Evolutionary conservation across 345 rosid genomes (phyloP).

Genomic region (Populus pruinosa): DNA sequence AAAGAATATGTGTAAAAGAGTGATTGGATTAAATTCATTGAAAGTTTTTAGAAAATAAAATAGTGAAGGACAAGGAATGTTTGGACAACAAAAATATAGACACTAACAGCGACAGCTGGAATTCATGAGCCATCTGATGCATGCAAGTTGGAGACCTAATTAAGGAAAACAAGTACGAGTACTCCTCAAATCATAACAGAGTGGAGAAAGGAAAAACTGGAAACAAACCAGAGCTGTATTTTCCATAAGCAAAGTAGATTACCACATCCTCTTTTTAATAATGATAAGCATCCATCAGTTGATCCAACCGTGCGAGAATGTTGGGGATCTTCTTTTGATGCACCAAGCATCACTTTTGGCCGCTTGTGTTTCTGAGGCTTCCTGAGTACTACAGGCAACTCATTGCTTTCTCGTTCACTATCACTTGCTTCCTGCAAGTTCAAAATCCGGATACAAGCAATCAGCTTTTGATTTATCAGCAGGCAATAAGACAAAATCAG

Average conservation of each 20-base stretch:
- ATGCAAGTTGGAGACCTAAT: background rate
- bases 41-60: background rate
- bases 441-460: background rate
- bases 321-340: conserved; percentile 48
- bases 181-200: background rate
- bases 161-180: background rate
- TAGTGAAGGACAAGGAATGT: background rate
- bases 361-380: conserved; percentile 64
- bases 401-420: conserved; percentile 71
- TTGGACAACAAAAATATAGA: background rate
- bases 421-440: conserved; percentile 68
- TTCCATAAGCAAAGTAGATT: conserved; percentile 16
- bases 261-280: conserved; percentile 78
- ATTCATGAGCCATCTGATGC: background rate
- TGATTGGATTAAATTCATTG: background rate
- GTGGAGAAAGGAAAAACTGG: background rate
- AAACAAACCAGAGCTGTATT: background rate
- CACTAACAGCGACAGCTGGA: background rate
- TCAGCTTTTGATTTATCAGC: background rate
- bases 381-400: conserved; percentile 37
- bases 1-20: background rate
- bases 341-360: conserved; percentile 44
- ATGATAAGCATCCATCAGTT: conserved; percentile 67
- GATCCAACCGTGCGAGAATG: conserved; percentile 38
- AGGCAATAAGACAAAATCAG: background rate